phyloP scores from a whole-genome alignment of 345 rosid species.

The Sonneratia alba region DNA sequence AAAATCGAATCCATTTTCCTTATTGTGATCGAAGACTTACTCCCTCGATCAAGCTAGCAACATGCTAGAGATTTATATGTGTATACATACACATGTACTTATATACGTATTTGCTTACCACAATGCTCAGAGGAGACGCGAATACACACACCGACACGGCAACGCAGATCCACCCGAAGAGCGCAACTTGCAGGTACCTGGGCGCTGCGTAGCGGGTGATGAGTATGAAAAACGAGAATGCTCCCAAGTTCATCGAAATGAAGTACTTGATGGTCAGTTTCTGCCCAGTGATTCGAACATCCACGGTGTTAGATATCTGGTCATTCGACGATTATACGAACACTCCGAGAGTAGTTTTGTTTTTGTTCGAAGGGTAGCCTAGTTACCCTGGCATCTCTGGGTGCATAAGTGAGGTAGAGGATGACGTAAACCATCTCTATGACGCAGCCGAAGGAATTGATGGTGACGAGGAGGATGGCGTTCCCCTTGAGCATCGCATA shows the following conservation, averaged over 20 bases:
- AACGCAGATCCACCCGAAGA: conserved; percentile 81
- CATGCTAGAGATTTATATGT: too few relatives aligned
- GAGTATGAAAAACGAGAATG: conserved; percentile 39
- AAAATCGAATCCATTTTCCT: background rate
- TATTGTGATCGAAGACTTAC: too few relatives aligned
- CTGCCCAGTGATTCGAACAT: conserved; percentile 24
- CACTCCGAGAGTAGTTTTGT: too few relatives aligned
- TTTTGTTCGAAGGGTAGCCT: too few relatives aligned
- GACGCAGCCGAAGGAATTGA: conserved; percentile 71
- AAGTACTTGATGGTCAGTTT: conserved; percentile 44
- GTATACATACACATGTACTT: too few relatives aligned
- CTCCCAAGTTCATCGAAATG: conserved; percentile 39
- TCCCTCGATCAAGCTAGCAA: too few relatives aligned
- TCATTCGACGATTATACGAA: too few relatives aligned
- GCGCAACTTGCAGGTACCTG: conserved; percentile 13
- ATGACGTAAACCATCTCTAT: conserved; percentile 57
- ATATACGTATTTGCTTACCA: conserved; percentile 28
- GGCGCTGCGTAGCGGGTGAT: conserved; percentile 30
- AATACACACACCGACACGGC: conserved; percentile 62
- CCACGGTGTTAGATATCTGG: too few relatives aligned
- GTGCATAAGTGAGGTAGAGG: conserved; percentile 54
- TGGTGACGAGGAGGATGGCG: conserved; percentile 70
- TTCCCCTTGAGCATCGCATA: conserved; percentile 55
- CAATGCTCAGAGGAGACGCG: conserved; percentile 67
- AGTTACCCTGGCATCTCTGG: conserved; percentile 40